Evolutionary conservation across 2,329 filamentous ascomycete species (phyloP).

Genomic region (Colletotrichum sp.): DNA sequence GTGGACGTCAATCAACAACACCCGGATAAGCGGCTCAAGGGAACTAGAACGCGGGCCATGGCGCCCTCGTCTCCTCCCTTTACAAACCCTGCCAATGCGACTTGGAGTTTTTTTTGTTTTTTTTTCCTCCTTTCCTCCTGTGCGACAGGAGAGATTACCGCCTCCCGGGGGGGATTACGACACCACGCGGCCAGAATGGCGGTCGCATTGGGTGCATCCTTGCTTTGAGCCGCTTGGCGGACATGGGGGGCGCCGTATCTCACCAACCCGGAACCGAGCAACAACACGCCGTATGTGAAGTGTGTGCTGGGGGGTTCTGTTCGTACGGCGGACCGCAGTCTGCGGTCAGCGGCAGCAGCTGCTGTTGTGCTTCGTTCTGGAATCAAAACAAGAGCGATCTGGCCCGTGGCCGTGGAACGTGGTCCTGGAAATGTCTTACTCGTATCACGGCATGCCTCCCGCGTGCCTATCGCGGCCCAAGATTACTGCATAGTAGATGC

Average conservation of each 20-base stretch:
- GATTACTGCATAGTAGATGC: no score
- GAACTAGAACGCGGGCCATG: background rate
- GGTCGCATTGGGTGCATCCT: conserved; percentile 8
- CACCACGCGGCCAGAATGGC: conserved; percentile 11
- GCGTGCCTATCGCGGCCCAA: background rate
- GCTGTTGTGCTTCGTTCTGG: background rate
- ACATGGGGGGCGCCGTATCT: background rate
- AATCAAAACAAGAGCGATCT: background rate
- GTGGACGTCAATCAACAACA: background rate
- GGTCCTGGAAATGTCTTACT: conserved; percentile 1
- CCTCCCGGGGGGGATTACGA: conserved; percentile 13
- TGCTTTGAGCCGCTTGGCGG: conserved; percentile 20
- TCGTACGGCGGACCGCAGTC: no score
- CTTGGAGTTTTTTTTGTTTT: background rate
- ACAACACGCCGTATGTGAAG: background rate
- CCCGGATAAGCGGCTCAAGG: conserved; percentile 1
- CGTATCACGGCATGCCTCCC: background rate
- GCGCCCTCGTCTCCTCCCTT: background rate
- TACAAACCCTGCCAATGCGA: background rate
- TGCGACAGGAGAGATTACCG: conserved; percentile 1
- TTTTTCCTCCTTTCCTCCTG: background rate
- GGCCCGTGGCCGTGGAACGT: conserved; percentile 5
- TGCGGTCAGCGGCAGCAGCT: background rate
- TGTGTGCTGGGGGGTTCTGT: background rate
- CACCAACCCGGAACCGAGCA: conserved; percentile 7